Conservation (phyloP, 2,329 filamentous ascomycete genomes). For the Talaromyces sp. region DNA sequence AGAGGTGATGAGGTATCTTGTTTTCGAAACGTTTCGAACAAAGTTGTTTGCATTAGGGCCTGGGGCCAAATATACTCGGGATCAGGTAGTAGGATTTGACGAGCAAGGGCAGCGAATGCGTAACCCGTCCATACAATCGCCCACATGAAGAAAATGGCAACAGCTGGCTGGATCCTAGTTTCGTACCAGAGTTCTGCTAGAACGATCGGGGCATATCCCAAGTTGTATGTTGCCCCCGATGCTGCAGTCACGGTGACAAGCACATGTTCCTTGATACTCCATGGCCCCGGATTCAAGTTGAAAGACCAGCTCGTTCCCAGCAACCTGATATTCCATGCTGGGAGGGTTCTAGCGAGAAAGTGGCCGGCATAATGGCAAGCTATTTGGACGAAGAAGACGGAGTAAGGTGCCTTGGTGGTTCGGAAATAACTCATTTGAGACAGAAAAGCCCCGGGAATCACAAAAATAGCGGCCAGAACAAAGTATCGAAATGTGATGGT, state of each 20-base stretch:
- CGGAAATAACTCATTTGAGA: constrained; percentile 60
- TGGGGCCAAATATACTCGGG: constrained; percentile 60
- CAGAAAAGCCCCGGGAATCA: constrained; percentile 60
- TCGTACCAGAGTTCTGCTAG: constrained; percentile 62
- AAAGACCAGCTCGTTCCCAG: constrained; percentile 55
- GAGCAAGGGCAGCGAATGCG: constrained; percentile 60
- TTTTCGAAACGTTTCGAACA: constrained; percentile 58
- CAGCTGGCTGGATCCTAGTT: constrained; percentile 54
- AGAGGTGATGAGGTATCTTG: constrained; percentile 53
- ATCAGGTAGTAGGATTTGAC: constrained; percentile 62
- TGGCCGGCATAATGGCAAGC: constrained; percentile 58
- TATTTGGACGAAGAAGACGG: constrained; percentile 65
- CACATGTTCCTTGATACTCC: constrained; percentile 62
- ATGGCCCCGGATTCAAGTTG: constrained; percentile 60
- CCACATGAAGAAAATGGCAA: constrained; percentile 64
- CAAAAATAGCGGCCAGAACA: constrained; percentile 57
- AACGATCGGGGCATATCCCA: constrained; percentile 56
- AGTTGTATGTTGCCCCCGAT: constrained; percentile 56
- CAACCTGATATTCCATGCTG: constrained; percentile 50
- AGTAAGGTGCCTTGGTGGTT: constrained; percentile 61
- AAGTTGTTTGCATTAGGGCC: constrained; percentile 58
- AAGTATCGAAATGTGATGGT: constrained; percentile 65
- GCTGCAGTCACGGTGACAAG: constrained; percentile 59
- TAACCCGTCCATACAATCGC: constrained; percentile 62
- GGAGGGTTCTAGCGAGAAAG: constrained; percentile 56